These are phyloP conservation scores for Hypoxylon fragiforme DNA, from an alignment of 495 filamentous ascomycete genomes.

Conservation along the genomic window DNA sequence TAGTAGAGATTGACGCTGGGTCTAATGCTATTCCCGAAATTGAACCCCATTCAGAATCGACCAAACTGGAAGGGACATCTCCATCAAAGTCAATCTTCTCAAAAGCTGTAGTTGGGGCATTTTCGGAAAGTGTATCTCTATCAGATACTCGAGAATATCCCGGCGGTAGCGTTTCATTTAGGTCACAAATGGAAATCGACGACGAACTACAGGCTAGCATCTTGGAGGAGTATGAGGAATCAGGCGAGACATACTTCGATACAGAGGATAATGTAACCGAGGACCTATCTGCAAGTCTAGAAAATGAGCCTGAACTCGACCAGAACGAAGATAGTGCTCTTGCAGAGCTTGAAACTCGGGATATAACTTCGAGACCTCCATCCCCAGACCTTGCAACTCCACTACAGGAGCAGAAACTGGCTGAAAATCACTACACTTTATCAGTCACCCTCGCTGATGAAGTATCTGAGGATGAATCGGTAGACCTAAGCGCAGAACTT, in stretches of 20 bases:
- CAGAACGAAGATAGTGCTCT: constrained; percentile 8
- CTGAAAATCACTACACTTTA: too few relatives aligned
- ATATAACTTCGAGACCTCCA: constrained; percentile 1
- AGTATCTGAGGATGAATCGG: too few relatives aligned
- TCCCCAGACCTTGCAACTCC: constrained; percentile 16
- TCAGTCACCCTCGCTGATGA: too few relatives aligned
- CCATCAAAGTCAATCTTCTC: background rate
- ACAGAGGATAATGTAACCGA: background rate
- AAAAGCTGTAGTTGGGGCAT: background rate
- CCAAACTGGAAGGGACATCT: background rate
- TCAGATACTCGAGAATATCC: too few relatives aligned
- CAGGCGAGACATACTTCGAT: background rate
- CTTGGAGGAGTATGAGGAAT: constrained; percentile 24
- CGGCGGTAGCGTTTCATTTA: constrained; percentile 15
- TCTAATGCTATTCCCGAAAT: background rate
- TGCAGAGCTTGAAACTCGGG: background rate
- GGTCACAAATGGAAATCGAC: constrained; percentile 36
- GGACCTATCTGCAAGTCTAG: background rate
- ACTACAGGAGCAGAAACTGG: constrained; percentile 1
- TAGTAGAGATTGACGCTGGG: background rate
- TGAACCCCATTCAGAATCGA: constrained; percentile 1
- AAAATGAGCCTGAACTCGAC: background rate
- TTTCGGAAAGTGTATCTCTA: too few relatives aligned
- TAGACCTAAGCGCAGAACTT: too few relatives aligned
- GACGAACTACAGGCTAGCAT: constrained; percentile 39